Base-by-base conservation (phyloP, 768 basidiomycete species). In the Suillus subluteus region DNA sequence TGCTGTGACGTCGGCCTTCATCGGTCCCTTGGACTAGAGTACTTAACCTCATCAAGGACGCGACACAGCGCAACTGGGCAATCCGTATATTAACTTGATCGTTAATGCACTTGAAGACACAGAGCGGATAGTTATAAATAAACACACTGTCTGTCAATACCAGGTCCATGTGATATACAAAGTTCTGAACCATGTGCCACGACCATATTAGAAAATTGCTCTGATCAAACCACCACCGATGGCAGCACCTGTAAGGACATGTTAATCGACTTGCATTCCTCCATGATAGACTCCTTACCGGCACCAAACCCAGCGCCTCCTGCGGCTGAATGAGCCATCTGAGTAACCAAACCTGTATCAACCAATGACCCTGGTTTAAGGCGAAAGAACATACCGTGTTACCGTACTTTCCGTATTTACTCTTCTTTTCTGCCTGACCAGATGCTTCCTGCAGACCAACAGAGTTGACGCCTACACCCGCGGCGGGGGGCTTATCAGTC, bases 271-370 rank as follows among this genome's bases (percentile, higher is more conserved):
- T 1, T 43, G n/a, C 8, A 43, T 32, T 41, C 16, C 18, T 41
- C 23, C 5, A 26, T 12, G 23, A 30, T 23, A 63, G 43, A 62
- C 8, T 16, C 80, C 86, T 62, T 62, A 88, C 90, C 90, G 66
- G 89, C 90, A 71, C 91, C 91, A 69, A 91, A 91, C 0, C 91
- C 91, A 64, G 88, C 86, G 73, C 92, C 92, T 37, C 91, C 90
- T 21, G 81, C 87, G 16, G 87, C 87, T 38, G 86, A 84, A 65
- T 87, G 79, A 1, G 86, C 88, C 82, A 88, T 79, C 87, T 78
- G 26, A 18, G 12, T 43, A 21, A 61, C 16, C 26, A 32, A 6
- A 43, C 18, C 16, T 21, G 59, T 8, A 32, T 61, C 7, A 43
- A 18, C 26, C 21, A 7, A 61, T 6, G 12, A 0, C 11, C 11